Base-by-base conservation (phyloP, 306 rosid genomes). In the Acacia acuminata region DNA sequence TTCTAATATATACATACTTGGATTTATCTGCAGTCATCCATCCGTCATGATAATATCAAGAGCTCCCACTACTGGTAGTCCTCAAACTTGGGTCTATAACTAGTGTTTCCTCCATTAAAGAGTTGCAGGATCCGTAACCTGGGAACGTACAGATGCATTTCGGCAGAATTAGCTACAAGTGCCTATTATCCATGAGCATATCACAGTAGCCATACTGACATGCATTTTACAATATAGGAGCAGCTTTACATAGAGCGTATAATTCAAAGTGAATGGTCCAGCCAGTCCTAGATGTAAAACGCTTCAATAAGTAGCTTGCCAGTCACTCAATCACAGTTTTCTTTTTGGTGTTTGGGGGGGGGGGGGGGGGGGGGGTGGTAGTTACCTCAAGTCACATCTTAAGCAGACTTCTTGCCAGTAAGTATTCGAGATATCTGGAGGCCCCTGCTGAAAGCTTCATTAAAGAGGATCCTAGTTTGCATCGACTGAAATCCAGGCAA, bases 391-490 rank as follows among this genome's bases (percentile, higher is more conserved):
- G 43, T 79, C 66, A 75, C 82, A 81, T 80, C 81, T 92, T 88
- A 91, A 76, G 50, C 86, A 64, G 86, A 82, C 81, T 92, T 94
- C 90, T 94, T 94, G 88, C 98, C 97, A 63, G 89, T 73, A 70
- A 95, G 85, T 83, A 95, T 88, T 75, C 95, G 94, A 73, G 97
- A 95, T 86, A 95, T 95, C 88, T 93, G 97, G 53, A 95, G 98
- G 79, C 98, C 98, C 87, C 98, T 85, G 88, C 98, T 95, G 87
- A 95, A 95, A 44, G 94, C 98, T 84, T 95, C 97, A 81, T 95
- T 95, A 58, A 95, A 95, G 68, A 95, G 88, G 87, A 95, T 90
- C 86, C 98, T 93, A 65, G 98, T 95, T 84, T 95, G 98, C 98
- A 95, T 95, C 27, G 97, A 82, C 79, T 95, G 98, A 75, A 95